phyloP scores from a whole-genome alignment of 2,329 filamentous ascomycete species.

The Lasiodiplodia sp. region DNA sequence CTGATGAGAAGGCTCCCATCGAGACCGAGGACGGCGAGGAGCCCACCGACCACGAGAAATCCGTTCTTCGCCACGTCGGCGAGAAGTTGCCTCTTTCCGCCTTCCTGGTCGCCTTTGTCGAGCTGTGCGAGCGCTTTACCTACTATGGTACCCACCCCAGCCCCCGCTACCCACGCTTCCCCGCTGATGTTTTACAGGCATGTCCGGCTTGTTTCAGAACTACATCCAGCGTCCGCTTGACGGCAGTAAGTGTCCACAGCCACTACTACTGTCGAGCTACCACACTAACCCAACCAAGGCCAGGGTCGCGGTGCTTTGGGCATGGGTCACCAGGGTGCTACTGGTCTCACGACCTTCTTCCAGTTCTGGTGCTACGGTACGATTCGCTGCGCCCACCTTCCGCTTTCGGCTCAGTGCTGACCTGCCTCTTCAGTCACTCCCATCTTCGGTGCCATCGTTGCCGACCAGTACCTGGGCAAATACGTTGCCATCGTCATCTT shows the following conservation, averaged over 20 bases:
- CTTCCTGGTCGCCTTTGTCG: conserved; percentile 47
- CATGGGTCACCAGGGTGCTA: conserved; percentile 43
- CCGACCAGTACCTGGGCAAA: conserved; percentile 70
- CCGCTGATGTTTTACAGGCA: conserved; percentile 5
- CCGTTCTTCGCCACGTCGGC: conserved; percentile 43
- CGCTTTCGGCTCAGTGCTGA: background rate
- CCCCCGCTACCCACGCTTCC: no score
- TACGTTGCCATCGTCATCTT: conserved; percentile 71
- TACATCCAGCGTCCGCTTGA: conserved; percentile 41
- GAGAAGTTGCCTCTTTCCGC: conserved; percentile 46
- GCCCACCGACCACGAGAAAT: conserved; percentile 45
- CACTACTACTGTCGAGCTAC: no score
- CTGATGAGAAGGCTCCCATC: conserved; percentile 23
- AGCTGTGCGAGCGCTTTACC: conserved; percentile 49
- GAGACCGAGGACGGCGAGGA: conserved; percentile 36
- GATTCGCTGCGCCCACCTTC: conserved; percentile 49
- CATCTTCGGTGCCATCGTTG: conserved; percentile 52
- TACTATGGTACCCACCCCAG: conserved; percentile 33
- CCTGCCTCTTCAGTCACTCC: conserved; percentile 36
- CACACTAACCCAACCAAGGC: background rate
- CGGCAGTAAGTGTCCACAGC: conserved; percentile 9
- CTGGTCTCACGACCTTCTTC: conserved; percentile 46
- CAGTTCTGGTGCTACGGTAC: conserved; percentile 46
- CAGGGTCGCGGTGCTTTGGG: conserved; percentile 35
- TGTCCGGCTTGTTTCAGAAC: conserved; percentile 48